Evolutionary conservation across 371 early-diverging fungal genomes (phyloP).

Genomic region (Mortierella sp.): DNA sequence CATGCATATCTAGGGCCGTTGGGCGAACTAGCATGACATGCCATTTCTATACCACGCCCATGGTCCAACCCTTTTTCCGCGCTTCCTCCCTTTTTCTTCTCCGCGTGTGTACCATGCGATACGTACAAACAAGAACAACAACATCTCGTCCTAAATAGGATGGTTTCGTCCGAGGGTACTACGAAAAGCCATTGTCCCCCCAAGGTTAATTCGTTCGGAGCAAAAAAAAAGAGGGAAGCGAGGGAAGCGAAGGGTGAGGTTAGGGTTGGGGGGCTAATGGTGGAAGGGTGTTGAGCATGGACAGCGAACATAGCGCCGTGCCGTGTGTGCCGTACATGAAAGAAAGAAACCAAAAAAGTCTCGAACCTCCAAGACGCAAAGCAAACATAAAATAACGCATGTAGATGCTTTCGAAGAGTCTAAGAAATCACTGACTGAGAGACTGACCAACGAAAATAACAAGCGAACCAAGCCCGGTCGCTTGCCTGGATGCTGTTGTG

Average conservation of each 20-base stretch:
- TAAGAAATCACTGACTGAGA: background rate
- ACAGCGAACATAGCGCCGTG: background rate
- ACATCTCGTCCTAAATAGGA: constrained; percentile 8
- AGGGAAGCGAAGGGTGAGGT: background rate
- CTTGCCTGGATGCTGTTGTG: background rate
- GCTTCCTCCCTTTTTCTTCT: background rate
- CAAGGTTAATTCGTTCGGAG: constrained; percentile 11
- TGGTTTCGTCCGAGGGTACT: constrained; percentile 6
- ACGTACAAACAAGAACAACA: background rate
- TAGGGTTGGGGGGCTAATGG: too few relatives aligned
- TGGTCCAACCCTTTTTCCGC: background rate
- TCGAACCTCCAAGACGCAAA: constrained; percentile 2
- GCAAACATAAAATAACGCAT: background rate
- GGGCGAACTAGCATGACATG: background rate
- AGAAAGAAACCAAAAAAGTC: background rate
- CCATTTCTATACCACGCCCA: background rate
- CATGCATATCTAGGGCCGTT: constrained; percentile 11
- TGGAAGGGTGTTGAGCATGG: background rate
- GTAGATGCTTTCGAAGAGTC: background rate
- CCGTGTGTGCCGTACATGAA: background rate
- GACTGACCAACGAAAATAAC: background rate
- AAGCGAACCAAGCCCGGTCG: constrained; percentile 1
- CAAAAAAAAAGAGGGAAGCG: background rate
- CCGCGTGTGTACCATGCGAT: constrained; percentile 1
- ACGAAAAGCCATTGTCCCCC: background rate